Evolutionary conservation across 306 rosid genomes (phyloP).

Genomic region (Arachis hypogaea): DNA sequence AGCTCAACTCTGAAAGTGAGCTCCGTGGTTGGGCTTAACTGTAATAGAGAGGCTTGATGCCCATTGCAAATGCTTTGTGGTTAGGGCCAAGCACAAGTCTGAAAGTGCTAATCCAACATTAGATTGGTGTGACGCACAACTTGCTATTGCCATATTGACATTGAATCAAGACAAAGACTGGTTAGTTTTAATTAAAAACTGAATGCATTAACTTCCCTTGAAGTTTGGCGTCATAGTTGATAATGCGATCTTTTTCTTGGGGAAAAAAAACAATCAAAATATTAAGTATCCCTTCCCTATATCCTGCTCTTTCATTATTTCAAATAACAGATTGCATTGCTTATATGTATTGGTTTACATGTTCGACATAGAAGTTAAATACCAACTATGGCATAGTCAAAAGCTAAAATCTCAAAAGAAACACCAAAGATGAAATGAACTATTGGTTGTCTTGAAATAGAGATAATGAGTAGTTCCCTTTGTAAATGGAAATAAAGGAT

Average conservation of each 20-base stretch:
- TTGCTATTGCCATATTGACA: conserved; percentile 23
- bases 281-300: background rate
- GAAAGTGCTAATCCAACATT: background rate
- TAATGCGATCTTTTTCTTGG: background rate
- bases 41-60: conserved; percentile 18
- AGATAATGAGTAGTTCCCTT: too few species aligned
- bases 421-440: too few species aligned
- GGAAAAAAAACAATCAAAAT: conserved; percentile 17
- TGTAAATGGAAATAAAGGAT: too few species aligned
- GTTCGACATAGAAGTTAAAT: too few species aligned
- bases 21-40: background rate
- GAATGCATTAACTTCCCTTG: conserved; percentile 2
- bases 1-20: conserved; percentile 15
- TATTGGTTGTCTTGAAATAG: too few species aligned
- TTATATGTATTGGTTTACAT: background rate
- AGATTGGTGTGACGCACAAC: conserved; percentile 24
- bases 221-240: conserved; percentile 19
- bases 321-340: conserved; percentile 13
- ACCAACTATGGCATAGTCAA: too few species aligned
- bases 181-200: conserved; percentile 17
- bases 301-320: conserved; percentile 5
- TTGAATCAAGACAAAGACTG: conserved; percentile 7
- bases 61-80: conserved; percentile 20
- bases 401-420: too few species aligned
- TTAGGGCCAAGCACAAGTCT: conserved; percentile 11